Conservation (phyloP, 2,329 filamentous ascomycete species). For the Exserohilum rostratum region DNA sequence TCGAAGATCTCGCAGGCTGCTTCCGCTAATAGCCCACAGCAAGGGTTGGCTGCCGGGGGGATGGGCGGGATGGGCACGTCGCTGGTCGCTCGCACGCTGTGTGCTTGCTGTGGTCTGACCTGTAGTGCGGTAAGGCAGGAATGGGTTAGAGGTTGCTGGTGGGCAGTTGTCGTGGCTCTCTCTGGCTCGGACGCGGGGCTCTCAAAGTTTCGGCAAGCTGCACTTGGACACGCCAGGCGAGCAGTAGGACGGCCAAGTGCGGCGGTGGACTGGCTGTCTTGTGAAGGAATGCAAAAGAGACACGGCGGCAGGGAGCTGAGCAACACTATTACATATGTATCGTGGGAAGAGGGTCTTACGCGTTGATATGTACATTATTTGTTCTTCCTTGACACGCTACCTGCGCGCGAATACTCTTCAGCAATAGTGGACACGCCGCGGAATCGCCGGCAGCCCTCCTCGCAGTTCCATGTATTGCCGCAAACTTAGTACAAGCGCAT, state of each 20-base stretch:
- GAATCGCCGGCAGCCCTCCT: constrained; percentile 22
- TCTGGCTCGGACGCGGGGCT: background rate
- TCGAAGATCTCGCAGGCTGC: constrained; percentile 28
- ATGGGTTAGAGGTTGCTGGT: background rate
- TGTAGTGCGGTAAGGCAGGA: background rate
- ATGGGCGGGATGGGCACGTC: background rate
- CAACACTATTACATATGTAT: background rate
- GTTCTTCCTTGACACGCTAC: constrained; percentile 20
- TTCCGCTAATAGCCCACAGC: constrained; percentile 14
- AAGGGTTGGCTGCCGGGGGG: constrained; percentile 5
- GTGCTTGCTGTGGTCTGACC: background rate
- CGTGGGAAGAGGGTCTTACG: background rate
- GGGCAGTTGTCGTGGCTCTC: background rate
- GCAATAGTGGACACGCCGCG: constrained; percentile 26
- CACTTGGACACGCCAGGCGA: constrained; percentile 2
- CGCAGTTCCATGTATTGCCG: constrained; percentile 15
- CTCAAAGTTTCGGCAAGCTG: background rate
- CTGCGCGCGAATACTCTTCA: constrained; percentile 22
- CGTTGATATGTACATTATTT: constrained; percentile 11
- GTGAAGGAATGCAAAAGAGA: background rate
- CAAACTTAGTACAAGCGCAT: constrained; percentile 12
- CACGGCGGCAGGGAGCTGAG: too few species aligned
- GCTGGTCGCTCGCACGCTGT: background rate
- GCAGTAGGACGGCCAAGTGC: background rate
- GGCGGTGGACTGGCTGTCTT: background rate